Base-by-base conservation (phyloP, 2,329 filamentous ascomycete genomes). In the Trichoderma koningiopsis region DNA sequence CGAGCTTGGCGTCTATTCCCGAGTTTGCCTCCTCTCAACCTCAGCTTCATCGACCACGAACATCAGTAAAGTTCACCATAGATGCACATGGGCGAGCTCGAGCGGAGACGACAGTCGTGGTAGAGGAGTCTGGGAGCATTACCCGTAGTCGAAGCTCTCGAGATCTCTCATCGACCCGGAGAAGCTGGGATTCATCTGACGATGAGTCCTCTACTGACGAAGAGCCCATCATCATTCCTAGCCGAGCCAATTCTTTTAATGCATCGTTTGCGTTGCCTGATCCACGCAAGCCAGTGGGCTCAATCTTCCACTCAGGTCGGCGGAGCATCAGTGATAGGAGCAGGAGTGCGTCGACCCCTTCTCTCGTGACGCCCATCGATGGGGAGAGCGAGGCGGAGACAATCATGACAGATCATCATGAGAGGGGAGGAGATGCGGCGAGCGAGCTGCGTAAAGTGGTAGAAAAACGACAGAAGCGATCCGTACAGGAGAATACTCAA, bases 211-310 rank as follows among this genome's bases (percentile, higher is more conserved):
- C 87, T 0, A 84, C 84, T 4, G 88, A 91, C 71, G 88, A 90
- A 66, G 88, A 90, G 68, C 87, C 87, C 14, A 90, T 90, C 70
- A 83, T 90, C 61, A 87, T 91, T 49, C 88, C 88, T 35, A 89
- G 87, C 75, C 83, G 87, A 55, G 87, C 83, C 70, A 81, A 82
- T 4, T 81, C 80, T 0, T 90, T 89, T 68, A 77, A 76, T 58
- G 75, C 80, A 19, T 89, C 88, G 0, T 90, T 89, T 76, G 85
- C 83, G 2, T 77, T 88, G 8, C 86, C 86, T 0, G 85, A 87
- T 66, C 85, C 86, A 0, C 78, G 81, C 35, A 84, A 83, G 71
- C 83, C 85, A 4, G 81, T 83, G 2, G 81, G 81, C 1, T 82
- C 83, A 55, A 82, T 85, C 27, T 83, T 85, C 37, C 82, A 84